A percentile compares a stretch with the other conserved stretches of the same genome.
Conservation (phyloP, 2,329 filamentous ascomycete genomes). For the Lachnellula arida region DNA sequence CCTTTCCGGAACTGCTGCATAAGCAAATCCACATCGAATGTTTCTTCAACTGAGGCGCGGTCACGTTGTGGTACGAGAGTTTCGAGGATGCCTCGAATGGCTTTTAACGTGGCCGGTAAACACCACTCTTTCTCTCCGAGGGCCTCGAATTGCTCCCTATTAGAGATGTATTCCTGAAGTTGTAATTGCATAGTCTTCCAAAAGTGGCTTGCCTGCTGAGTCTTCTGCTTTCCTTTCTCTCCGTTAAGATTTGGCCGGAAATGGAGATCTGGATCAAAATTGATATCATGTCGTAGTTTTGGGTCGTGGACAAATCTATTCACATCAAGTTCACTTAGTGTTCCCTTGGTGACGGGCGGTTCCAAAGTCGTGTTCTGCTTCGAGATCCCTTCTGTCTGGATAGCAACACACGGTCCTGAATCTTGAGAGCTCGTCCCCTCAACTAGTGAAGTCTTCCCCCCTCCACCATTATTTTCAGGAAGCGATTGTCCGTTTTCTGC, state of each 20-base stretch:
- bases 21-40: conserved; percentile 76
- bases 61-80: conserved; percentile 85
- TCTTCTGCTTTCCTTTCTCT: conserved; percentile 76
- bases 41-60: conserved; percentile 73
- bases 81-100: conserved; percentile 68
- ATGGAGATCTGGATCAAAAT: conserved; percentile 89
- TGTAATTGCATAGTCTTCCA: conserved; percentile 65
- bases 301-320: conserved; percentile 74
- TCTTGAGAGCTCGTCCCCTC: too few species aligned
- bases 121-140: conserved; percentile 53
- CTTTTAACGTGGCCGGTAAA: conserved; percentile 72
- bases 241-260: conserved; percentile 89
- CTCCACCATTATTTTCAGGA: too few species aligned
- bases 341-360: conserved; percentile 81
- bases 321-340: conserved; percentile 85
- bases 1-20: conserved; percentile 91
- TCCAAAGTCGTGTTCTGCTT: conserved; percentile 34
- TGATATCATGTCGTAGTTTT: conserved; percentile 88
- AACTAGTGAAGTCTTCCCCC: too few species aligned
- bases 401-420: too few species aligned
- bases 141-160: conserved; percentile 46
- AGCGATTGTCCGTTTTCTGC: too few species aligned
- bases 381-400: conserved; percentile 2
- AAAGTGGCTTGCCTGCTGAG: conserved; percentile 71
- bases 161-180: conserved; percentile 47